phyloP scores from a whole-genome alignment of 441 rosid species.

The Croton laevigatus region DNA sequence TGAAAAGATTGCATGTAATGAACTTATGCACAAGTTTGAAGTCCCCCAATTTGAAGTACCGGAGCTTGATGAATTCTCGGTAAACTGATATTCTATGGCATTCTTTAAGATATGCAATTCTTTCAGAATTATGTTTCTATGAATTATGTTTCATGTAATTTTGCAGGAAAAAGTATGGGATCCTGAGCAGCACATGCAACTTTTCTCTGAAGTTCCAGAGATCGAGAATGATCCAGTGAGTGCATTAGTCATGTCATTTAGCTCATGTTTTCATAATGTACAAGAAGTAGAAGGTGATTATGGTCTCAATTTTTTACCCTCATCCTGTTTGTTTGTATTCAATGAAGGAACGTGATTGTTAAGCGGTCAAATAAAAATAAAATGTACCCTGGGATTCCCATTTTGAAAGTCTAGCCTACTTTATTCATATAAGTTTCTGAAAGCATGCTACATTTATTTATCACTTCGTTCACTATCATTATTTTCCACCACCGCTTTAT shows the following conservation, averaged over 20 bases:
- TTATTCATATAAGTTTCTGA: not conserved
- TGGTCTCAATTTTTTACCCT: not conserved
- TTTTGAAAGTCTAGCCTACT: not conserved
- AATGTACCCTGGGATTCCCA: not conserved
- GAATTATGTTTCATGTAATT: constrained; percentile 2
- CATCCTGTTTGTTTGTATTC: not conserved
- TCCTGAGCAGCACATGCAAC: constrained; percentile 36
- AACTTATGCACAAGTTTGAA: constrained; percentile 26
- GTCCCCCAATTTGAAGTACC: constrained; percentile 60
- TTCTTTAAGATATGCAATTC: not conserved
- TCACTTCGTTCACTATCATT: not conserved
- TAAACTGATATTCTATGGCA: constrained; percentile 26
- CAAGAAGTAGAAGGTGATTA: constrained; percentile 14
- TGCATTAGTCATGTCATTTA: not conserved
- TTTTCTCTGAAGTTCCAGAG: constrained; percentile 43
- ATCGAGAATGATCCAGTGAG: constrained; percentile 45
- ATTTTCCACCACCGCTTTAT: constrained; percentile 2
- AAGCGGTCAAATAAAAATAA: not conserved
- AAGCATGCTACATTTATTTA: not conserved
- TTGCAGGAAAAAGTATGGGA: constrained; percentile 45
- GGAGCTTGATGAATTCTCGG: constrained; percentile 53
- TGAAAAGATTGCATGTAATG: constrained; percentile 29
- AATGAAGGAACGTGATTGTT: not conserved
- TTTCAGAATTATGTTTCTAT: constrained; percentile 17
- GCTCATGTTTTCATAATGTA: not conserved